Conservation (phyloP, 2,329 filamentous ascomycete species). For the Davidsoniella eucalypti region DNA sequence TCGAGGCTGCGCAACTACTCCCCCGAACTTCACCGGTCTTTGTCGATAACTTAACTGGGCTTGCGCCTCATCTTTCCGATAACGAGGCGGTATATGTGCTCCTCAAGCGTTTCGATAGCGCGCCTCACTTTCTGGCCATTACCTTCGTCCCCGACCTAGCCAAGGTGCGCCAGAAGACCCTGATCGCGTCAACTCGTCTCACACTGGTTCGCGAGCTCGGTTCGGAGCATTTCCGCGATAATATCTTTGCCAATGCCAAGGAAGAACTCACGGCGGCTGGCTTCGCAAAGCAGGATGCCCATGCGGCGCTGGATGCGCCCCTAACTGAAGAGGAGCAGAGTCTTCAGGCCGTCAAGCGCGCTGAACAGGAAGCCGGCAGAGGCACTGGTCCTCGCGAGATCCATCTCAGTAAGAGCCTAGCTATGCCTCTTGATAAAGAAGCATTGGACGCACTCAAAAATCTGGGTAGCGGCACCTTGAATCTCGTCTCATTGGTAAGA, state of each 20-base stretch:
- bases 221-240: conserved; percentile 61
- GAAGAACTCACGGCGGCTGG: conserved; percentile 53
- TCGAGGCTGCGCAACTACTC: conserved; percentile 40
- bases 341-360: conserved; percentile 55
- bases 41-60: conserved; percentile 42
- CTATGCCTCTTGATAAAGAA: conserved; percentile 43
- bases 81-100: conserved; percentile 58
- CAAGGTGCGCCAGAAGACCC: conserved; percentile 71
- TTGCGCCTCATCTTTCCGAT: conserved; percentile 46
- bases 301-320: conserved; percentile 47
- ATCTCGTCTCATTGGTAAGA: conserved; percentile 49
- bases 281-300: conserved; percentile 56
- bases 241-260: conserved; percentile 52
- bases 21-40: conserved; percentile 43
- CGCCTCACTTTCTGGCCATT: conserved; percentile 47
- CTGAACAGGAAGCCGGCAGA: conserved; percentile 56
- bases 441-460: conserved; percentile 47
- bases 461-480: conserved; percentile 34
- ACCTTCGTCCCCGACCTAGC: conserved; percentile 68
- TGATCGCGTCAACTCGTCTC: conserved; percentile 63
- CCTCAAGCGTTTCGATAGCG: conserved; percentile 46
- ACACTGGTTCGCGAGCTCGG: conserved; percentile 63
- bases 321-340: conserved; percentile 64
- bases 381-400: conserved; percentile 47
- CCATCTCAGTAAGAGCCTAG: conserved; percentile 38